Evolutionary conservation across 2,329 filamentous ascomycete genomes (phyloP), one percentile per base, ranked within the genome.

Genomic region (Ophidiomyces ophidiicola): DNA sequence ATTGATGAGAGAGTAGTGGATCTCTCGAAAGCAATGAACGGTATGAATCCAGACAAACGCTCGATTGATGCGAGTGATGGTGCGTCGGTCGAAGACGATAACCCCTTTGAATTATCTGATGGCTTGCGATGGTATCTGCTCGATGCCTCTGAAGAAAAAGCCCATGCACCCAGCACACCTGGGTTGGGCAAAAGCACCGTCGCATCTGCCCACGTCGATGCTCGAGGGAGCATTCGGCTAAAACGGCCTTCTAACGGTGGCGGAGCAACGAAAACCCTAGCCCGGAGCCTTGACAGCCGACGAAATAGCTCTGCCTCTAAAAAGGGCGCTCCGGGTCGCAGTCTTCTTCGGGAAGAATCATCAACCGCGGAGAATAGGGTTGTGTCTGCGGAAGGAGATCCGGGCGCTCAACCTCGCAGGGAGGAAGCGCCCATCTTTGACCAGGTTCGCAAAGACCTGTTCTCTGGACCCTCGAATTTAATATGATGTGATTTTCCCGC

Each of bases 41-140:
- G 62, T 43, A 42, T 59, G 40, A 54, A 52, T 51, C 34, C 53
- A 8, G 77, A 79, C 44, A 58, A 63, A 48, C 56, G 63, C 47
- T 64, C 71, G 42, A 46, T 60, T 45, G 69, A 70, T 31, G 55
- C 54, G 2, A 76, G 72, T 47, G 74, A 74, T 43, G 70, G 64
- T 12, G 59, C 66, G 4, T 77, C 72, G 1, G 62, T 75, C 14
- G 85, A 93, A 48, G 86, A 94, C 46, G 90, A 96, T 48, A 98
- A 98, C 53, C 90, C 90, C 0, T 98, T 98, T 58, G 87, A 94
- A 52, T 71, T 98, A 8, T 94, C 86, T 0, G 90, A 98, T 52
- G 90, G 90, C 2, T 66, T 98, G 33, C 78, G 88, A 23, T 98
- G 90, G 90, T 96, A 94, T 60, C 72, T 98, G 4, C 79, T 98